Evolutionary conservation across 2,329 filamentous ascomycete species (phyloP), one percentile per base, ranked within the genome.

Genomic region (Aspergillus fijiensis): DNA sequence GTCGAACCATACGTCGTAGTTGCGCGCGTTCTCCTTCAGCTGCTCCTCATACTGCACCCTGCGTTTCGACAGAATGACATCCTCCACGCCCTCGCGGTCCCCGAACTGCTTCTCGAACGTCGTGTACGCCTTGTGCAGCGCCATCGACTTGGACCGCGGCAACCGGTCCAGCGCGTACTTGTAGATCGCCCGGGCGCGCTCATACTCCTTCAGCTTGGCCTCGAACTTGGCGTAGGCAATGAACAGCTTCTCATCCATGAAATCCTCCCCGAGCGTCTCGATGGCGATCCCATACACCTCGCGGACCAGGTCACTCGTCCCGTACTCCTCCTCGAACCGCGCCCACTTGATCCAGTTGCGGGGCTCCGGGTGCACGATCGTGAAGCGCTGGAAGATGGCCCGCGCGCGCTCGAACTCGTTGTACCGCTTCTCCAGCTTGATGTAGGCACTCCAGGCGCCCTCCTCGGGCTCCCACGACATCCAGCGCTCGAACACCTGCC

Each of bases 281-380:
- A 98, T 89, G 1, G 94, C 93, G 58, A 85, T 84, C 4, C 93
- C 92, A 72, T 92, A 98, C 0, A 98, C 94, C 63, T 98, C 92
- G 23, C 95, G 85, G 6, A 99, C 95, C 65, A 94, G 76, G 69
- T 97, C 94, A 71, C 89, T 94, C 1, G 92, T 96, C 9, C 95
- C 95, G 67, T 89, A 91, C 72, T 99, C 95, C 74, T 98, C 94
- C 76, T 99, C 95, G 67, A 98, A 99, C 63, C 91, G 90, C 61
- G 94, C 89, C 95, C 95, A 99, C 74, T 97, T 97, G 78, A 99
- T 96, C 93, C 94, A 99, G 72, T 97, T 98, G 70, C 90, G 87
- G 23, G 95, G 91, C 71, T 98, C 94, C 0, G 95, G 93, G 67
- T 98, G 95, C 9, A 98, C 91, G 61, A 93, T 85, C 1, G 92